A percentile compares a stretch with the other conserved stretches of the same genome.
These are phyloP conservation scores for Pseudotsuga menziesii DNA, from an alignment of 75 land plant genomes.

Conservation along the genomic window DNA sequence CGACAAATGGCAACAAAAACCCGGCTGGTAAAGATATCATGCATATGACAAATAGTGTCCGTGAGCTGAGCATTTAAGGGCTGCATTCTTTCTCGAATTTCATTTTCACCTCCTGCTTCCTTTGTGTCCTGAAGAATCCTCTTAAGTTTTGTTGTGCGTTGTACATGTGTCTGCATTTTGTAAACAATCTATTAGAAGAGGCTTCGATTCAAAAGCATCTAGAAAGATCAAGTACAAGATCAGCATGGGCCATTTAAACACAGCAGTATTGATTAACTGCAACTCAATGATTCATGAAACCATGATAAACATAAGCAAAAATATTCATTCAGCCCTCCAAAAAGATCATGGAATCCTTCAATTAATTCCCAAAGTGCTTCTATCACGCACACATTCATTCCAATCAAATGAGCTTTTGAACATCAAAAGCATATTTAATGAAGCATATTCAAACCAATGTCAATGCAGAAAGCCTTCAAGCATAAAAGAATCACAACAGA, in stretches of 20 bases:
- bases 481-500: neutral
- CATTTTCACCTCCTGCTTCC: slow-evolving; percentile 78
- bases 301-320: neutral
- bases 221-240: neutral
- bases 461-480: neutral
- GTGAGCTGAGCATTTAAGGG: slow-evolving; percentile 61
- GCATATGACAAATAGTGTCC: slow-evolving; percentile 72
- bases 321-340: neutral
- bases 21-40: slow-evolving; percentile 66
- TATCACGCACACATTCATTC: neutral
- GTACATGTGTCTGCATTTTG: slow-evolving; percentile 56
- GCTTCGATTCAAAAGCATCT: no score
- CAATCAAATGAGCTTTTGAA: neutral
- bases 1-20: slow-evolving; percentile 83
- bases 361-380: neutral
- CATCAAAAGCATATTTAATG: neutral
- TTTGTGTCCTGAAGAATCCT: slow-evolving; percentile 84
- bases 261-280: neutral
- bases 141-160: slow-evolving; percentile 67
- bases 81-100: slow-evolving; percentile 94
- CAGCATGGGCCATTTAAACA: neutral
- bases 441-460: neutral
- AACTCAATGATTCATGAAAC: neutral
- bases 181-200: no score
- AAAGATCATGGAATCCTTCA: neutral